These are phyloP conservation scores for Nigrospora sphaerica DNA, from an alignment of 2,329 filamentous ascomycete species.

Conservation along the genomic window DNA sequence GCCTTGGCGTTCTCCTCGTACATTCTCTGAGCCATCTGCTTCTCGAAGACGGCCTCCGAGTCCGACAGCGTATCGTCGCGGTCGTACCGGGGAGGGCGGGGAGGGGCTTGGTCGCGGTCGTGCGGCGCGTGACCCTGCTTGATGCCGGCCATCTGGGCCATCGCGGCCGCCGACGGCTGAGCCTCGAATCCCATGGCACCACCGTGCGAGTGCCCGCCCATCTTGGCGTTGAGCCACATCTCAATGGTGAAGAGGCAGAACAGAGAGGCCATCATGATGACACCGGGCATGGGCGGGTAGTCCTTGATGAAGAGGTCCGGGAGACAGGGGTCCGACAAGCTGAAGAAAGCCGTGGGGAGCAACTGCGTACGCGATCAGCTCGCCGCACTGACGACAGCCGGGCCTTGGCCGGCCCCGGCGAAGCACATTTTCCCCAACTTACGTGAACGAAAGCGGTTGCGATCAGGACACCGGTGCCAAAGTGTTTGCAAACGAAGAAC, in stretches of 20 bases:
- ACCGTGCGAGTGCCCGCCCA: slow-evolving; percentile 51
- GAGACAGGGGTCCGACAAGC: slow-evolving; percentile 44
- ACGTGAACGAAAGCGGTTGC: slow-evolving; percentile 69
- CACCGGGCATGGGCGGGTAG: slow-evolving; percentile 55
- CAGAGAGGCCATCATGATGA: slow-evolving; percentile 58
- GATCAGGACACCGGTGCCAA: slow-evolving; percentile 65
- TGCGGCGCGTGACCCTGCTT: not conserved
- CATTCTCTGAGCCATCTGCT: slow-evolving; percentile 30
- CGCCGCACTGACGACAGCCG: not conserved
- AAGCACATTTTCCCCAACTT: slow-evolving; percentile 12
- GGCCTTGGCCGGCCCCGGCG: not conserved
- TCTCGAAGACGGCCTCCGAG: slow-evolving; percentile 29
- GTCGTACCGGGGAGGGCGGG: slow-evolving; percentile 22
- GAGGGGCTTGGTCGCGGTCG: slow-evolving; percentile 10
- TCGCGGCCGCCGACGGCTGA: slow-evolving; percentile 3
- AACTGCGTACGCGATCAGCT: slow-evolving; percentile 25
- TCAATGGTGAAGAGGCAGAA: slow-evolving; percentile 57
- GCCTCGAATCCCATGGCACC: slow-evolving; percentile 40
- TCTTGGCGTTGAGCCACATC: slow-evolving; percentile 53
- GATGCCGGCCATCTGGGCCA: slow-evolving; percentile 5
- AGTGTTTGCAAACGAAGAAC: slow-evolving; percentile 59
- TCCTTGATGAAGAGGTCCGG: slow-evolving; percentile 52
- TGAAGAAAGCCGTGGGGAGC: slow-evolving; percentile 52
- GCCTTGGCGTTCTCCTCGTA: slow-evolving; percentile 27
- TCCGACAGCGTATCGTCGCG: slow-evolving; percentile 25